Conservation (phyloP, 306 rosid species). For the Cucumis cinereus region DNA sequence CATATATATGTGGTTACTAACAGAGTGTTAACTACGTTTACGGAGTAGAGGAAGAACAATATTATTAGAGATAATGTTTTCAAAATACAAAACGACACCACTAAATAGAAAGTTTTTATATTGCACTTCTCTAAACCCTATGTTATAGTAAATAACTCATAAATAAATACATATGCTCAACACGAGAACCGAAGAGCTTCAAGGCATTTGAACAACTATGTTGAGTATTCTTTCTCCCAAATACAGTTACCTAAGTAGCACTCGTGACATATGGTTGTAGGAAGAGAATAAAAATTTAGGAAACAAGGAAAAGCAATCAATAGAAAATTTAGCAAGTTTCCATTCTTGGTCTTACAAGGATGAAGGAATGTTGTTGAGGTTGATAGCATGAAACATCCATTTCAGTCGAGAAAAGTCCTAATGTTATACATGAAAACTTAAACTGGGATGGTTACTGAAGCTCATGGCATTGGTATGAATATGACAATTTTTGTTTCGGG, state of each 20-base stretch:
- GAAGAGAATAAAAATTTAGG: neutral
- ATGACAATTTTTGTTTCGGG: constrained; percentile 1
- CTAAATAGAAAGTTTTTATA: no score
- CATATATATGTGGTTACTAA: no score
- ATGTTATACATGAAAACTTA: neutral
- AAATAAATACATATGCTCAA: no score
- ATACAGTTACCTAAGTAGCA: neutral
- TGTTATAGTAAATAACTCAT: no score
- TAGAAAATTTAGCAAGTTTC: neutral
- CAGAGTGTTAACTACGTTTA: no score
- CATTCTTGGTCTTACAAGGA: neutral
- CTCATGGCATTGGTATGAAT: neutral
- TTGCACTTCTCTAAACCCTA: no score
- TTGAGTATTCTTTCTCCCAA: neutral
- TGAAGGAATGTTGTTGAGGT: neutral
- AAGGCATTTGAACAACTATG: neutral
- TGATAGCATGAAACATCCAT: neutral
- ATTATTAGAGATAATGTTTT: no score
- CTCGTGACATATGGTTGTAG: neutral
- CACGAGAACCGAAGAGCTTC: no score
- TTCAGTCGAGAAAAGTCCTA: neutral
- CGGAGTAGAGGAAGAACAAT: no score
- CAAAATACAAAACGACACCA: no score
- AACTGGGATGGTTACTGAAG: neutral
- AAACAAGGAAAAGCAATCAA: neutral